Conservation (phyloP, 108 stramenopile genomes). For the Skeletonema marinoi region DNA sequence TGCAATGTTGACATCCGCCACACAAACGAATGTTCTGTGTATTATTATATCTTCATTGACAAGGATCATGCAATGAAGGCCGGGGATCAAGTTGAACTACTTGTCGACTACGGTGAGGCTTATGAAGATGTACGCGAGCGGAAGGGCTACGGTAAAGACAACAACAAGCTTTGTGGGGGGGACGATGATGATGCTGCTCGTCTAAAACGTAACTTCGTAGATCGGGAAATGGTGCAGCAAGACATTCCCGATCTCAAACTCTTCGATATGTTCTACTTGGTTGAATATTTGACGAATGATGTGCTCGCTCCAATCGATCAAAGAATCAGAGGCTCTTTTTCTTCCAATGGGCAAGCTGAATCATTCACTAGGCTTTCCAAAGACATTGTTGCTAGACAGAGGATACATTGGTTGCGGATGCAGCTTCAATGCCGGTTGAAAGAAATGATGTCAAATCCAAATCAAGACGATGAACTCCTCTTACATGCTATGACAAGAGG, state of each 20-base stretch:
- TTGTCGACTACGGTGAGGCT: constrained; percentile 60
- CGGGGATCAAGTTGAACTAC: constrained; percentile 19
- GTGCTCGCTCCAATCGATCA: constrained; percentile 17
- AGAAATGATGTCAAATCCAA: background rate
- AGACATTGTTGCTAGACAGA: constrained; percentile 25
- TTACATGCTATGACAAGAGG: background rate
- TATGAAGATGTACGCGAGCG: constrained; percentile 72
- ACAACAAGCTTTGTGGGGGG: constrained; percentile 12
- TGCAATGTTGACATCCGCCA: constrained; percentile 22
- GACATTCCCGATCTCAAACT: constrained; percentile 34
- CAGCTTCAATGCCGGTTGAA: constrained; percentile 10
- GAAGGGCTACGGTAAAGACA: constrained; percentile 74
- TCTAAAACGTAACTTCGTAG: constrained; percentile 60
- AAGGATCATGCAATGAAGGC: constrained; percentile 6
- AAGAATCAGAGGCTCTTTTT: constrained; percentile 5
- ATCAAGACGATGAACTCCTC: background rate
- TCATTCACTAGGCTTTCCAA: background rate
- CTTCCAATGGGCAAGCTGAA: background rate
- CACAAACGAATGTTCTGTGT: constrained; percentile 46
- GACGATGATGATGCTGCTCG: constrained; percentile 26
- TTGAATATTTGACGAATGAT: constrained; percentile 25
- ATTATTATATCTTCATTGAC: constrained; percentile 59
- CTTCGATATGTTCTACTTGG: constrained; percentile 22
- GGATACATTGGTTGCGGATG: constrained; percentile 29
- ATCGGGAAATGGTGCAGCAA: constrained; percentile 42